A percentile compares a stretch with the other conserved stretches of the same genome.
These are phyloP conservation scores for Populus hybrid DNA, from an alignment of 441 rosid species.

Conservation along the genomic window DNA sequence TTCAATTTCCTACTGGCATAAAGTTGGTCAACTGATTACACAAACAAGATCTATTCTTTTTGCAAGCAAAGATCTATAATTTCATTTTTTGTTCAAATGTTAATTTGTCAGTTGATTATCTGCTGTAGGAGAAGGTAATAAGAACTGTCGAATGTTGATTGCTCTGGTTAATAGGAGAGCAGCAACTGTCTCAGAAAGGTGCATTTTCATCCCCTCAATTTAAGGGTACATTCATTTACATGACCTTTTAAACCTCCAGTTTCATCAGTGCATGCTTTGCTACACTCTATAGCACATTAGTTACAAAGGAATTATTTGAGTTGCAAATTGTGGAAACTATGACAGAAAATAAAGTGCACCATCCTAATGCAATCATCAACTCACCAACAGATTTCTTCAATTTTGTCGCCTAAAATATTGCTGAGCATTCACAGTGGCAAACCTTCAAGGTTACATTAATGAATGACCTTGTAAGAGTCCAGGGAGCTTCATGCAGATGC, in stretches of 20 bases:
- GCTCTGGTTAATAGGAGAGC: neutral
- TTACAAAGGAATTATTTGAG: neutral
- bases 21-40: neutral
- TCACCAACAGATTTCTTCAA: neutral
- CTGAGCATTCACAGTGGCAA: neutral
- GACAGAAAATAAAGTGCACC: neutral
- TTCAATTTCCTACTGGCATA: neutral
- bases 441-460: neutral
- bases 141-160: neutral
- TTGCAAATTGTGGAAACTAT: neutral
- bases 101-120: neutral
- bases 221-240: neutral
- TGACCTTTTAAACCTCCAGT: neutral
- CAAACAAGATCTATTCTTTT: neutral
- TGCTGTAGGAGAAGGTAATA: neutral
- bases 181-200: neutral
- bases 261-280: neutral
- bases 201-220: neutral
- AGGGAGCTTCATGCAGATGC: neutral
- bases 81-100: neutral
- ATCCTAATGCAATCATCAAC: neutral
- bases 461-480: neutral
- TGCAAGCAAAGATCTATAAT: neutral
- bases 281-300: neutral
- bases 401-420: neutral